A percentile compares a stretch with the other conserved stretches of the same genome.
phyloP scores from a whole-genome alignment of 805 yeast species.

The Diddensiella santjacobensis region DNA sequence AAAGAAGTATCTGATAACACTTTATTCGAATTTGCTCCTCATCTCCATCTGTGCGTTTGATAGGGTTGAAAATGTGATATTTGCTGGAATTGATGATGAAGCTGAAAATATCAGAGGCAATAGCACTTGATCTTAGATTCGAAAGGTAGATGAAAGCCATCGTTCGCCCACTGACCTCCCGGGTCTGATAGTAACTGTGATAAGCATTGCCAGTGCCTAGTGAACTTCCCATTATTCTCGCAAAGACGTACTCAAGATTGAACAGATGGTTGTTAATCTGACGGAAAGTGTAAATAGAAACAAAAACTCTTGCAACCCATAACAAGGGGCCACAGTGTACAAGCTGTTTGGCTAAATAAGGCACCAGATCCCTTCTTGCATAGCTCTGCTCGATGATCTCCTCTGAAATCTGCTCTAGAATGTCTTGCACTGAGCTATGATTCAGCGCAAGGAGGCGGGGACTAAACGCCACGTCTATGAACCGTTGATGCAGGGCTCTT shows the following conservation, averaged over 20 bases:
- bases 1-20: constrained; percentile 49
- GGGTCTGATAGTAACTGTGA: constrained; percentile 48
- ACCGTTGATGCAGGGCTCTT: constrained; percentile 53
- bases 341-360: constrained; percentile 49
- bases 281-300: constrained; percentile 42
- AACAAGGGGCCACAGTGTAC: constrained; percentile 29
- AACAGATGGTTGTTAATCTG: constrained; percentile 59
- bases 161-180: constrained; percentile 54
- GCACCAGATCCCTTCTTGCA: constrained; percentile 67
- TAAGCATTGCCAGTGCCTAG: constrained; percentile 37
- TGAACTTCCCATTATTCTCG: constrained; percentile 44
- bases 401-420: constrained; percentile 29
- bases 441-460: constrained; percentile 37
- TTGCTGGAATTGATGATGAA: constrained; percentile 37
- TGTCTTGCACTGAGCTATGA: constrained; percentile 29
- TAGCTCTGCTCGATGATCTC: constrained; percentile 31
- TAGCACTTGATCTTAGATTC: constrained; percentile 11
- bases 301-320: constrained; percentile 53
- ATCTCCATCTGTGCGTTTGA: constrained; percentile 57
- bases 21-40: constrained; percentile 68
- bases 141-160: constrained; percentile 47
- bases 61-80: constrained; percentile 46
- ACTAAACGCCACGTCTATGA: constrained; percentile 51
- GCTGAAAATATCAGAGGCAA: constrained; percentile 17
- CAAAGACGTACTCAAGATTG: constrained; percentile 55